A percentile compares a stretch with the other conserved stretches of the same genome.
Evolutionary conservation across 1,139 yeast genomes (phyloP).

Genomic region (Lodderomyces beijingensis): DNA sequence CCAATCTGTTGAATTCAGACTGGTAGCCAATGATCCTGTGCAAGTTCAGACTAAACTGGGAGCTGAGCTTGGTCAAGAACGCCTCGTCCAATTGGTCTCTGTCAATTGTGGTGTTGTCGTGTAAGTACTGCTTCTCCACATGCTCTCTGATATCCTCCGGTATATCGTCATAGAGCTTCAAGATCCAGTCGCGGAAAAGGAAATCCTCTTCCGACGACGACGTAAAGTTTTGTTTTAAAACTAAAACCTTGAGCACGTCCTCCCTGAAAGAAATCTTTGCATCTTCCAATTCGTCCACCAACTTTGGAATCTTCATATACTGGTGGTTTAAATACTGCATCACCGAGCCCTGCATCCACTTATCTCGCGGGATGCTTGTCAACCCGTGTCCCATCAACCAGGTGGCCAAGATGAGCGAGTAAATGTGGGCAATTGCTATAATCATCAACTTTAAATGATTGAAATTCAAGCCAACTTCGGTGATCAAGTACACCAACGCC

Average conservation of each 20-base stretch:
- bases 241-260: constrained; percentile 57
- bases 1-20: constrained; percentile 36
- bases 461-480: constrained; percentile 58
- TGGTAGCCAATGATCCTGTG: constrained; percentile 39
- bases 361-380: constrained; percentile 58
- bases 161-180: constrained; percentile 26
- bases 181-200: constrained; percentile 39
- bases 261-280: constrained; percentile 61
- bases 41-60: constrained; percentile 34
- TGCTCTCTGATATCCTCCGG: constrained; percentile 34
- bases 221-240: constrained; percentile 36
- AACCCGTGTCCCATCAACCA: constrained; percentile 88
- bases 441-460: constrained; percentile 60
- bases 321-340: constrained; percentile 34
- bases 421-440: constrained; percentile 77
- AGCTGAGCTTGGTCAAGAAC: constrained; percentile 33
- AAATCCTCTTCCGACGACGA: constrained; percentile 29
- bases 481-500: constrained; percentile 57
- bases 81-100: constrained; percentile 34
- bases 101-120: constrained; percentile 20
- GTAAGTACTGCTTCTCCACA: constrained; percentile 31
- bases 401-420: constrained; percentile 67
- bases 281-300: constrained; percentile 64
- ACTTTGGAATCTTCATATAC: constrained; percentile 53
- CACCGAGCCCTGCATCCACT: constrained; percentile 48